phyloP scores from a whole-genome alignment of 129 eudicot genomes.

The Chrysanthemum lavandulifolium region DNA sequence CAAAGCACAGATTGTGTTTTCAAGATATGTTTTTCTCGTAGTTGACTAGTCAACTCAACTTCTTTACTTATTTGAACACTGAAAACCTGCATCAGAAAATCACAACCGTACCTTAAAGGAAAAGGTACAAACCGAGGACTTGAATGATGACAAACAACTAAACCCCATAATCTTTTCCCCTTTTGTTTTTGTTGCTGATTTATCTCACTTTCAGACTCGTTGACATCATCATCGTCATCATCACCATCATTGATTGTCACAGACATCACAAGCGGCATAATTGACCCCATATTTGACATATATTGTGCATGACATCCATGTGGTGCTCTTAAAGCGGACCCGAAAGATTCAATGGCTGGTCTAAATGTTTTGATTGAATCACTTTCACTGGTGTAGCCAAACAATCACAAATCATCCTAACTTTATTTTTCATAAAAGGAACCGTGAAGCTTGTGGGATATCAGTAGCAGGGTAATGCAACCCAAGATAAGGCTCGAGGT shows the following conservation, averaged over 20 bases:
- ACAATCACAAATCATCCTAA: constrained; percentile 91
- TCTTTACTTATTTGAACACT: constrained; percentile 80
- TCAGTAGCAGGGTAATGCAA: constrained; percentile 92
- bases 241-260: constrained; percentile 69
- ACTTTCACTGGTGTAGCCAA: constrained; percentile 60
- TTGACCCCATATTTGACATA: constrained; percentile 87
- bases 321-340: constrained; percentile 76
- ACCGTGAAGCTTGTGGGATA: constrained; percentile 91
- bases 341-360: constrained; percentile 71
- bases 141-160: constrained; percentile 85
- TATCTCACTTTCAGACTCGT: constrained; percentile 46
- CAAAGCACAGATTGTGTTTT: constrained; percentile 80
- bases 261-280: constrained; percentile 78
- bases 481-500: constrained; percentile 77
- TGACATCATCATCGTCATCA: constrained; percentile 45
- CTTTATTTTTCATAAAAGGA: constrained; percentile 79
- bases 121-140: constrained; percentile 69
- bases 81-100: constrained; percentile 79
- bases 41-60: constrained; percentile 70
- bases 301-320: constrained; percentile 87
- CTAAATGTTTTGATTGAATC: constrained; percentile 52
- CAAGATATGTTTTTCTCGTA: constrained; percentile 71
- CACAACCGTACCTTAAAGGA: constrained; percentile 82
- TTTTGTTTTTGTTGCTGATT: constrained; percentile 37
- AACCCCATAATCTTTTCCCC: constrained; percentile 83